Evolutionary conservation across 768 basidiomycete species (phyloP).

Genomic region (Tulasnella sp.): DNA sequence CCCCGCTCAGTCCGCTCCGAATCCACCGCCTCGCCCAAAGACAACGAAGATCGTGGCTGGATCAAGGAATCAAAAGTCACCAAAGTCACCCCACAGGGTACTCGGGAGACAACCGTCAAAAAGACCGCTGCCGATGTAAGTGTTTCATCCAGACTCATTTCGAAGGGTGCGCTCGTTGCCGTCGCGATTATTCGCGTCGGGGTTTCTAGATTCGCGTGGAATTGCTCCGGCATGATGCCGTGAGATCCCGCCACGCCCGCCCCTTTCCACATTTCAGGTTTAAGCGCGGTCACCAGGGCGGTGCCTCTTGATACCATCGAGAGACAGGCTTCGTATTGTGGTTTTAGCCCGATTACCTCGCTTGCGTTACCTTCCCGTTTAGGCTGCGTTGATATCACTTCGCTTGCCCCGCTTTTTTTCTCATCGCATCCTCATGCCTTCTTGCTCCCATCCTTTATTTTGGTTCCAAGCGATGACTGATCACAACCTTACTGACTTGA

Average conservation of each 20-base stretch:
- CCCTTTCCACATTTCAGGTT: background rate
- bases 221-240: background rate
- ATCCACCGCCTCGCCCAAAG: background rate
- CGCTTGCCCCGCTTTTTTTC: background rate
- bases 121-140: conserved; percentile 31
- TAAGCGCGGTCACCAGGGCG: conserved; percentile 5
- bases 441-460: background rate
- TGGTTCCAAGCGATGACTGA: conserved; percentile 13
- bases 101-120: conserved; percentile 27
- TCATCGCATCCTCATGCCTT: conserved; percentile 26
- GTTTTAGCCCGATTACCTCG: background rate
- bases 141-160: conserved; percentile 27
- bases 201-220: background rate
- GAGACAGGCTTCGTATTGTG: background rate
- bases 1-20: background rate
- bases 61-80: conserved; percentile 33
- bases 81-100: conserved; percentile 24
- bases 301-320: conserved; percentile 2
- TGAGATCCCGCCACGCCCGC: conserved; percentile 5
- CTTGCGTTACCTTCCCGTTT: conserved; percentile 16
- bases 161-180: conserved; percentile 1
- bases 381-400: background rate
- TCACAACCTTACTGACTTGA: background rate
- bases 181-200: background rate
- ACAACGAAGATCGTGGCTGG: conserved; percentile 26